Evolutionary conservation across 768 basidiomycete species (phyloP).

Genomic region (Auriscalpium orientale): DNA sequence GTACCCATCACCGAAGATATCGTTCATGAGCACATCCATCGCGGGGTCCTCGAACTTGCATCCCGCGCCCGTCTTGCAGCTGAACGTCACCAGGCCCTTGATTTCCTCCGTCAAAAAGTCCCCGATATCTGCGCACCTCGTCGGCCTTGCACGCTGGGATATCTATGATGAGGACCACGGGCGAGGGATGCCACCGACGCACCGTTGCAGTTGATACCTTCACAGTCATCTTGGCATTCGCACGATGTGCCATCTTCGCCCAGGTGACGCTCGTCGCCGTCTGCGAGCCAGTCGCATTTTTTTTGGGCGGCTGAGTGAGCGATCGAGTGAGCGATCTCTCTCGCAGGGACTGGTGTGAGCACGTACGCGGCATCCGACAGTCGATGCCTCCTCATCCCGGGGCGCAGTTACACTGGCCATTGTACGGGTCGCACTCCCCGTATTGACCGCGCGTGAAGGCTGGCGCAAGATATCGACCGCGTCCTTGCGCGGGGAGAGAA

Average conservation of each 20-base stretch:
- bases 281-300: constrained; percentile 93
- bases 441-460: constrained; percentile 90
- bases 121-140: constrained; percentile 68
- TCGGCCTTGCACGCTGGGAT: constrained; percentile 77
- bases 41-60: constrained; percentile 93
- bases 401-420: constrained; percentile 95
- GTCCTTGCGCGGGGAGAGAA: not conserved
- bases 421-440: constrained; percentile 82
- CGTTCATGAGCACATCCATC: constrained; percentile 92
- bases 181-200: constrained; percentile 14
- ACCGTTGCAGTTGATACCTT: constrained; percentile 98
- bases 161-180: not conserved
- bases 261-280: constrained; percentile 78
- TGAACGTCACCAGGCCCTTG: constrained; percentile 84
- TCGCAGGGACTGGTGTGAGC: not conserved
- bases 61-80: constrained; percentile 59
- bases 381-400: constrained; percentile 98
- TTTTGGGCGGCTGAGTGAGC: too few relatives aligned
- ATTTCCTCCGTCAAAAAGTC: constrained; percentile 90
- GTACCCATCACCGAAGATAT: constrained; percentile 86
- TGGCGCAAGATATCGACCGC: constrained; percentile 28
- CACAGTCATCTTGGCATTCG: constrained; percentile 92
- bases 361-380: constrained; percentile 85
- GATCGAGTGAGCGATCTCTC: not conserved
- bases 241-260: constrained; percentile 71